phyloP scores from a whole-genome alignment of 2,329 filamentous ascomycete genomes.

The Zymoseptoria crescenta region DNA sequence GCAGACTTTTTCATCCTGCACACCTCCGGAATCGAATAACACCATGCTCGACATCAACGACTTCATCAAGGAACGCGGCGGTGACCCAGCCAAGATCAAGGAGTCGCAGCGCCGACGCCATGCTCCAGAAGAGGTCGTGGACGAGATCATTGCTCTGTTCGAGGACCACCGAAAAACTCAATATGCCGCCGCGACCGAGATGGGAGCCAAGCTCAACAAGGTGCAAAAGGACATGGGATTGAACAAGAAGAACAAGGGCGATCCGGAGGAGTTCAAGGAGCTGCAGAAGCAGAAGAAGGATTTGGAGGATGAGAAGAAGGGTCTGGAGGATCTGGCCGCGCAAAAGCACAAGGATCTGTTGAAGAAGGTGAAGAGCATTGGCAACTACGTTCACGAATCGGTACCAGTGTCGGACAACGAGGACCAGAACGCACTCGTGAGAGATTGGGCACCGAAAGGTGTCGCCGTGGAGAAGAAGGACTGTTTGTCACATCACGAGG shows the following conservation, averaged over 20 bases:
- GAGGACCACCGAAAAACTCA: conserved; percentile 68
- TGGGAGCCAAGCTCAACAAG: conserved; percentile 77
- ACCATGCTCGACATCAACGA: conserved; percentile 42
- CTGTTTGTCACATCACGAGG: conserved; percentile 86
- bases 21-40: neutral
- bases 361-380: conserved; percentile 73
- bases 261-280: conserved; percentile 71
- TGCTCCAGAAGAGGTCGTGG: conserved; percentile 74
- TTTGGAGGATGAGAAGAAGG: conserved; percentile 75
- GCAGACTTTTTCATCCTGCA: no score
- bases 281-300: conserved; percentile 70
- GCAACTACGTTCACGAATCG: conserved; percentile 84
- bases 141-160: conserved; percentile 81
- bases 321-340: conserved; percentile 62
- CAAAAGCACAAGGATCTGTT: conserved; percentile 69
- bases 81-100: conserved; percentile 83
- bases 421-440: conserved; percentile 68
- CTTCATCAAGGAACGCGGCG: conserved; percentile 68
- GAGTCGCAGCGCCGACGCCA: conserved; percentile 80
- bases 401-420: conserved; percentile 79
- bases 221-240: conserved; percentile 82
- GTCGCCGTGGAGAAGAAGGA: conserved; percentile 66
- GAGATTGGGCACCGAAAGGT: conserved; percentile 73
- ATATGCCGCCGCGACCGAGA: conserved; percentile 58
- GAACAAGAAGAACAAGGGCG: conserved; percentile 93